Base-by-base conservation (phyloP, 345 rosid genomes). In the Eucalyptus sp. region DNA sequence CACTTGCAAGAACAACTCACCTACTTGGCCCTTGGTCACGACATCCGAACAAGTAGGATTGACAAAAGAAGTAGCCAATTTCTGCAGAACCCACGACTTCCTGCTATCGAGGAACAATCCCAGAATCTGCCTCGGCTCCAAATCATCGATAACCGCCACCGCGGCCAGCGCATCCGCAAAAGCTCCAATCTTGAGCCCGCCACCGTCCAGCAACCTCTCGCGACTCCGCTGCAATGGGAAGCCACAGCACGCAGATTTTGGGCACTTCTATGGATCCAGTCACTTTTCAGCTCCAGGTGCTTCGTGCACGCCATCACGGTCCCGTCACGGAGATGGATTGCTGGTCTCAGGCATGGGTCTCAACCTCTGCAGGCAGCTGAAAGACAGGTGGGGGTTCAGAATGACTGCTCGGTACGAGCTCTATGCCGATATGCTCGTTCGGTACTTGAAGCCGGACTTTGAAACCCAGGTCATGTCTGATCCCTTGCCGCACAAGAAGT, bases 221-320 rank as follows among this genome's bases (percentile, higher is more conserved):
- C 93, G 97, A 81, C 98, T 93, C 90, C 98, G 94, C 94, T 96
- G 99, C 11, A 95, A 96, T 51, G 98, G 94, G 54, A 97, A 97
- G 92, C 98, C 95, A 86, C 95, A 94, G 51, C 98, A 98, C 76
- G 16, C 91, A 5, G 99, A 94, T 91, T 97, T 97, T 56, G 99
- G 98, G 43, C 99, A 97, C 93, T 97, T 96, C 90, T 96, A 96
- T 51, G 99, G 99, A 52, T 96, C 95, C n/a, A 96, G 97, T 91
- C 92, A 96, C 91, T 94, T 98, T 91, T 97, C 99, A 86, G 96
- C 97, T 48, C 99, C 99, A 8, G 56, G 2, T 51, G 56, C 56
- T 17, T 96, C 98, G 44, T 96, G 99, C 95, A 95, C 97, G 0
- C 97, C 99, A 88, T 37, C 41, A 37, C 41, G 41, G 41, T 37